Evolutionary conservation across 1,284 basidiomycete genomes (phyloP).

Genomic region (Ustilago xerochloae): DNA sequence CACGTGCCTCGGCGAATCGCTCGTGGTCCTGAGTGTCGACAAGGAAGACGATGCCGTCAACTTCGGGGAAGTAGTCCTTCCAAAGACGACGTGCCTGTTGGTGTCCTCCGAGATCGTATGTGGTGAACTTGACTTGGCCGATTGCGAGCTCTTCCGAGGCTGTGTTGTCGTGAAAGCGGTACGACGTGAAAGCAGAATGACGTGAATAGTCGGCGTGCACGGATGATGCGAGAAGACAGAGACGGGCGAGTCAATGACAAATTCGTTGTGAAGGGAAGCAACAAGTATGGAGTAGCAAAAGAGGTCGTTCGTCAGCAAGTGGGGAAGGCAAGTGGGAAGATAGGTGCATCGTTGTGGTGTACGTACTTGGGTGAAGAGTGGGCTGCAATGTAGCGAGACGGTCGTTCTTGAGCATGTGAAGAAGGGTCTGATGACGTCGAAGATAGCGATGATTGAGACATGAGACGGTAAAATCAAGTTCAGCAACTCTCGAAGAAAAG

Average conservation of each 20-base stretch:
- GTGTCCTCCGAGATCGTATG: conserved; percentile 98
- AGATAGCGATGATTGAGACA: neutral
- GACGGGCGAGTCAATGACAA: too few relatives aligned
- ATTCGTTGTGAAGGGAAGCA: too few relatives aligned
- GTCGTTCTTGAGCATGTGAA: conserved; percentile 99
- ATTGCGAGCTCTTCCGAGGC: conserved; percentile 99
- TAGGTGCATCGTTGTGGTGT: too few relatives aligned
- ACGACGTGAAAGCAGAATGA: neutral
- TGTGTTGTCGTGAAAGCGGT: conserved; percentile 65
- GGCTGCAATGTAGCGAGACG: conserved; percentile 96
- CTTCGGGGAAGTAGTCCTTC: conserved; percentile 99
- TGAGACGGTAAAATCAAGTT: neutral
- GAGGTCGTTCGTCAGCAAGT: neutral
- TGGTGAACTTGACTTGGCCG: conserved; percentile 98
- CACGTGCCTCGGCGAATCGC: conserved; percentile 94
- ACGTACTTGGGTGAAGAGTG: conserved; percentile 95
- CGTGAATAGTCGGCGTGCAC: neutral
- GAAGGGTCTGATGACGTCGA: conserved; percentile 79
- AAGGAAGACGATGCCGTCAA: conserved; percentile 98
- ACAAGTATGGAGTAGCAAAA: conserved; percentile 16
- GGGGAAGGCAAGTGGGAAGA: conserved; percentile 34
- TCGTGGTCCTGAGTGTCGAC: conserved; percentile 97
- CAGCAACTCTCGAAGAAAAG: too few relatives aligned
- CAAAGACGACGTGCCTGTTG: conserved; percentile 97
- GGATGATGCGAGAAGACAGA: neutral